These are phyloP conservation scores for Lactarius trivialis DNA, from an alignment of 768 basidiomycete species.

Conservation along the genomic window DNA sequence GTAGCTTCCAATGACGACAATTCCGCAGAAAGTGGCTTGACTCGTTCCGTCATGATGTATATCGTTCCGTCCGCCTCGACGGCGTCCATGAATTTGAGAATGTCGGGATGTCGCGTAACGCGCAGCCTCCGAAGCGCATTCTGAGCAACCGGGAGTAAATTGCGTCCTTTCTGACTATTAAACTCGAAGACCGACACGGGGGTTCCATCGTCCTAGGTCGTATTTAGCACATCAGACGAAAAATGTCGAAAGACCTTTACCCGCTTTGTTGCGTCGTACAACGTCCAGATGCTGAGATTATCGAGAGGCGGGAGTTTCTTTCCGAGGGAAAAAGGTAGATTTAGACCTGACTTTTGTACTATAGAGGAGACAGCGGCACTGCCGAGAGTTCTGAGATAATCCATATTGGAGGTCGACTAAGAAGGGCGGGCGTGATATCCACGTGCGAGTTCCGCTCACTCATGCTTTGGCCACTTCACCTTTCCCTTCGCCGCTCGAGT, in stretches of 20 bases:
- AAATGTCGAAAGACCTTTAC: constrained; percentile 37
- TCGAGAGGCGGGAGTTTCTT: constrained; percentile 60
- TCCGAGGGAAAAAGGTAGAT: constrained; percentile 82
- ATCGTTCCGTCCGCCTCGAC: constrained; percentile 83
- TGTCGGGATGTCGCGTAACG: constrained; percentile 89
- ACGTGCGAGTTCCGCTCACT: neutral
- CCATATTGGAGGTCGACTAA: constrained; percentile 42
- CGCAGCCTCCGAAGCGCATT: constrained; percentile 89
- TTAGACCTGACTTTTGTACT: constrained; percentile 90
- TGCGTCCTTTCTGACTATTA: constrained; percentile 59
- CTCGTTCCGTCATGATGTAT: constrained; percentile 92
- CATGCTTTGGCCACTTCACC: neutral
- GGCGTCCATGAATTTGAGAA: constrained; percentile 91
- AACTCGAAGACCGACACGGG: constrained; percentile 90
- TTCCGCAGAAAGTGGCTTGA: constrained; percentile 62
- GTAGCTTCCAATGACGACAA: constrained; percentile 60
- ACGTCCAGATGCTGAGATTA: constrained; percentile 68
- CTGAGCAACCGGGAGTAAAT: constrained; percentile 67
- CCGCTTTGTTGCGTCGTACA: constrained; percentile 85
- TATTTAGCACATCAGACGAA: constrained; percentile 20
- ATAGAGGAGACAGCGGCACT: constrained; percentile 83
- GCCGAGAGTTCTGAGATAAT: constrained; percentile 74
- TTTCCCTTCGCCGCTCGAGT: neutral
- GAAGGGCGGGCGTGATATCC: neutral
- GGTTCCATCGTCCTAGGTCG: constrained; percentile 74